Percentiles rank a stretch among this genome's conserved stretches.
These are phyloP conservation scores for Ramaria sp. DNA, from an alignment of 768 basidiomycete species.

Conservation along the genomic window DNA sequence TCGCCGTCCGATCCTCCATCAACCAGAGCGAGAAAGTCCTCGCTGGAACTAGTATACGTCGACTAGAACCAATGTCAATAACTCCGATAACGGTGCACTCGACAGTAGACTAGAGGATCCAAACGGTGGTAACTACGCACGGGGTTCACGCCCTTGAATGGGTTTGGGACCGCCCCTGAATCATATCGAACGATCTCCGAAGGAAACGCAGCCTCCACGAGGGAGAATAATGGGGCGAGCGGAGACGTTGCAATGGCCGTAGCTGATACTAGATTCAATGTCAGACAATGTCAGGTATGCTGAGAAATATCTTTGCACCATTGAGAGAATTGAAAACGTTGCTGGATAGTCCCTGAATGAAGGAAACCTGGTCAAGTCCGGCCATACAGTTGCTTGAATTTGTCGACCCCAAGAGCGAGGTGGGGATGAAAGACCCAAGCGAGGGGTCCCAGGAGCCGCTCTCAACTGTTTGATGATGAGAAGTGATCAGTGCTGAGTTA, in stretches of 20 bases:
- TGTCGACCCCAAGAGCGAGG: slow-evolving; percentile 33
- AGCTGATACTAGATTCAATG: too few relatives aligned
- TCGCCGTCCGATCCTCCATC: slow-evolving; percentile 36
- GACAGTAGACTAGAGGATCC: not conserved
- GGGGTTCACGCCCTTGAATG: slow-evolving; percentile 27
- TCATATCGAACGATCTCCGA: slow-evolving; percentile 14
- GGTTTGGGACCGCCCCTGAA: slow-evolving; percentile 26
- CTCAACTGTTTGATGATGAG: slow-evolving; percentile 19
- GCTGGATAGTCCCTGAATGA: slow-evolving; percentile 32
- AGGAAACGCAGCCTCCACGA: slow-evolving; percentile 8
- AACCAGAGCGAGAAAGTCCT: slow-evolving; percentile 23
- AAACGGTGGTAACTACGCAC: not conserved
- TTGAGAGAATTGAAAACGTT: slow-evolving; percentile 22
- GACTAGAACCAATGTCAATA: not conserved
- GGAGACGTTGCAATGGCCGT: not conserved
- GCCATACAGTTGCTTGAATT: slow-evolving; percentile 17
- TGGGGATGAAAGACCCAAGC: slow-evolving; percentile 34
- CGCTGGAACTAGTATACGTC: slow-evolving; percentile 22
- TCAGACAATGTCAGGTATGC: not conserved
- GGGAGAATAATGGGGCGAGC: slow-evolving; percentile 22
- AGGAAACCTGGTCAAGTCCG: slow-evolving; percentile 24
- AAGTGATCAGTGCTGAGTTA: too few relatives aligned
- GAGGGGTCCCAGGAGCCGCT: slow-evolving; percentile 33
- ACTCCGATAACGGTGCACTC: too few relatives aligned
- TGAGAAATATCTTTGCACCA: not conserved